Evolutionary conservation across 331 rosid genomes (phyloP), one percentile per base, ranked within the genome.

Genomic region (Malus hybrid): DNA sequence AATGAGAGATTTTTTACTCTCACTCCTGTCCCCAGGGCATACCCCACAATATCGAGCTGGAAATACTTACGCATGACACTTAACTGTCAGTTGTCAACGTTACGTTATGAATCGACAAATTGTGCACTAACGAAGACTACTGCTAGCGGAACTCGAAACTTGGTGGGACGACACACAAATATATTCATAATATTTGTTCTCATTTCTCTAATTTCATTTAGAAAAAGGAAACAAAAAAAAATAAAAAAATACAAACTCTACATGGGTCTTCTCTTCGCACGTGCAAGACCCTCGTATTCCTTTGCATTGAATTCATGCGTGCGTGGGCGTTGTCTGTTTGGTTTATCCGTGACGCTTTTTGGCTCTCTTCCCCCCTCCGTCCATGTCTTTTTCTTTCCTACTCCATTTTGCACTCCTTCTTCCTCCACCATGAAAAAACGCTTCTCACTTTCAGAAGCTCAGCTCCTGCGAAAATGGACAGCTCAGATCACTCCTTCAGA

Each of bases 331-430:
- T 39, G 44, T 39, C 3, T 9, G 39, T 34, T 34, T 34, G 39
- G 65, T 59, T 83, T 9, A 81, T 80, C 86, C 89, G 86, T 82
- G 88, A 86, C 39, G 44, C 54, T 80, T 70, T 59, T 76, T 20
- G 36, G n/a, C 60, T 32, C 12, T 12, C 73, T 1, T 11, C 12
- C 12, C 7, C 77, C 3, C 24, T 24, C 24, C 24, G 24, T 5
- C n/a, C 2, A 10, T 6, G 9, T 73, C 28, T 62, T n/a, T 14
- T 28, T 59, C 64, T 16, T 24, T 29, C 63, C 33, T 8, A 5
- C 46, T 15, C 24, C 22, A 1, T 63, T 32, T 64, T 2, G 19
- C 46, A 3, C 14, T 14, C 2, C 31, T 4, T 10, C 63, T 3
- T 22, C 19, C 29, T 75, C 68, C 50, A 78, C 63, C 24, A 65